A percentile compares a stretch with the other conserved stretches of the same genome.
Conservation (phyloP, 768 basidiomycete species). For the Lyophyllum decastes region DNA sequence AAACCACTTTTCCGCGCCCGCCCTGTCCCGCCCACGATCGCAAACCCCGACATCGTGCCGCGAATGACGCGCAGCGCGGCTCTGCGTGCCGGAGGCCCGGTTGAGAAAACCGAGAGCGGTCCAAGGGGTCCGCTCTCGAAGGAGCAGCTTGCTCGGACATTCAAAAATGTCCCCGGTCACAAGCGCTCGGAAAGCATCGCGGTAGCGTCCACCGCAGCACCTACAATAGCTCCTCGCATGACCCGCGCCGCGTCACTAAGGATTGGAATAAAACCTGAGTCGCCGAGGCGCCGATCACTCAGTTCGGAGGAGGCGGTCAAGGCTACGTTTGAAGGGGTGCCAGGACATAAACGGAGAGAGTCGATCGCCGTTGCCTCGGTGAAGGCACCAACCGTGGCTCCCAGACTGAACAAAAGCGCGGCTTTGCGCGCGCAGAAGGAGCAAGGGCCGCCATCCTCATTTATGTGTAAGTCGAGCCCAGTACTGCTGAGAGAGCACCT, state of each 20-base stretch:
- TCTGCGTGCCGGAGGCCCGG: constrained; percentile 61
- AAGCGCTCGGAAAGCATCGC: constrained; percentile 67
- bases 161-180: constrained; percentile 81
- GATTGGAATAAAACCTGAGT: constrained; percentile 48
- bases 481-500: neutral
- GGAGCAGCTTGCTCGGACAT: constrained; percentile 63
- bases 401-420: constrained; percentile 80
- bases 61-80: constrained; percentile 76
- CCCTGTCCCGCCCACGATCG: constrained; percentile 59
- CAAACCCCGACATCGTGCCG: constrained; percentile 69
- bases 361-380: constrained; percentile 71
- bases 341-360: constrained; percentile 82
- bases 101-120: constrained; percentile 42
- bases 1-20: constrained; percentile 68
- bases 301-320: constrained; percentile 36
- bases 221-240: constrained; percentile 71
- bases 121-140: constrained; percentile 60
- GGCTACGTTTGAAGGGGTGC: constrained; percentile 74
- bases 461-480: constrained; percentile 57
- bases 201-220: constrained; percentile 77
- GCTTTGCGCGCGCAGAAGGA: constrained; percentile 65
- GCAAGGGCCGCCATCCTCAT: constrained; percentile 63
- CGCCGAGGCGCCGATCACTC: constrained; percentile 41
- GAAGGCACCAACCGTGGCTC: constrained; percentile 64
- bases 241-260: constrained; percentile 74